A percentile compares a stretch with the other conserved stretches of the same genome.
phyloP scores from a whole-genome alignment of 306 rosid genomes.

The cucumber (Cucumis sativus) region DNA sequence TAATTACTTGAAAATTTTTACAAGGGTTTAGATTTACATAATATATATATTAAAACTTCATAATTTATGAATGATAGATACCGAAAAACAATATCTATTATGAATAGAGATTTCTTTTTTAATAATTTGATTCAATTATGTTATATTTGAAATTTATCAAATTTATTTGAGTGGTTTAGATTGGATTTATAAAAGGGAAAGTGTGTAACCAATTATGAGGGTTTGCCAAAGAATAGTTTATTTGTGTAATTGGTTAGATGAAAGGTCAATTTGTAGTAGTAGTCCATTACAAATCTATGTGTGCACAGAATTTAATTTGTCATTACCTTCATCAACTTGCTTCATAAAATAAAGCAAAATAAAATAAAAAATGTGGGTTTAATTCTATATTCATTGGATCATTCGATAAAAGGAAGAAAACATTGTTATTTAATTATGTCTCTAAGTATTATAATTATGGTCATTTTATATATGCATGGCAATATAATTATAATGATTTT shows the following conservation, averaged over 20 bases:
- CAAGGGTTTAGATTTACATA: too few relatives aligned
- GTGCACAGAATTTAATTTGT: not conserved
- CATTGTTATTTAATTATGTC: not conserved
- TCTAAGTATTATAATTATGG: too few relatives aligned
- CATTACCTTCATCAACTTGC: constrained; percentile 1
- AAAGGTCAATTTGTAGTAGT: not conserved
- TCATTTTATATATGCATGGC: too few relatives aligned
- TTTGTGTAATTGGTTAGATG: not conserved
- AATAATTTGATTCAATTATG: too few relatives aligned
- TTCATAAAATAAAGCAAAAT: not conserved
- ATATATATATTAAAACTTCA: too few relatives aligned
- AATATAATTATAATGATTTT: not conserved
- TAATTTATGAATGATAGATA: too few relatives aligned
- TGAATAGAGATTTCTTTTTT: too few relatives aligned
- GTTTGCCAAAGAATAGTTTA: not conserved
- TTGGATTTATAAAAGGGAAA: too few relatives aligned
- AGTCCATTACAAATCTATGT: not conserved
- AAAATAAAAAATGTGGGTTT: not conserved
- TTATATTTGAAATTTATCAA: too few relatives aligned
- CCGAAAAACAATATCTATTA: too few relatives aligned
- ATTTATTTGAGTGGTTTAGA: too few relatives aligned
- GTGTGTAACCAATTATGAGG: not conserved
- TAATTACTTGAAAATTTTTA: too few relatives aligned
- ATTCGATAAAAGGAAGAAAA: not conserved
- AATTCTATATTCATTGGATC: not conserved